These are phyloP conservation scores for Nannizzia gypsea DNA, from an alignment of 2,329 filamentous ascomycete species.

Conservation along the genomic window DNA sequence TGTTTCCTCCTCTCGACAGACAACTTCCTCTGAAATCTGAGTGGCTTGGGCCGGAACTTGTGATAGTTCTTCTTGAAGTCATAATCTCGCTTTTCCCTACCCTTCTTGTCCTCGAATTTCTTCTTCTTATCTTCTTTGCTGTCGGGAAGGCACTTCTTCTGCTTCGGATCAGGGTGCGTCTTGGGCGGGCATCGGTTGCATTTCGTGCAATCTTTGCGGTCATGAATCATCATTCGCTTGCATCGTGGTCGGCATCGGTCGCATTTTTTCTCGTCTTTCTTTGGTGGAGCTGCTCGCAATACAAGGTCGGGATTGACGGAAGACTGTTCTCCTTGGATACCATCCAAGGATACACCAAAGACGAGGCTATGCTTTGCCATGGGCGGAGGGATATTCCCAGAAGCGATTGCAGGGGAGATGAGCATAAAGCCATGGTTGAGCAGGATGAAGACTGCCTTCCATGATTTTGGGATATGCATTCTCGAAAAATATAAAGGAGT, in stretches of 20 bases:
- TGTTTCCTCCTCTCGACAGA: not conserved
- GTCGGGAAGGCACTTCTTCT: not conserved
- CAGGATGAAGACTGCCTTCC: not conserved
- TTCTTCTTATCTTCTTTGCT: not conserved
- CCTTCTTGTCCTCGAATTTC: not conserved
- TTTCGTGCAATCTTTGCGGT: not conserved
- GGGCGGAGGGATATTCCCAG: not conserved
- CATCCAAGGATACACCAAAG: not conserved
- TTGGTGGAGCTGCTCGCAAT: not conserved
- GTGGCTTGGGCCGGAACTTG: not conserved
- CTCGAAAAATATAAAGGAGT: not conserved
- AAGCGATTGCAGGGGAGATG: not conserved
- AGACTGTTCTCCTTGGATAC: not conserved
- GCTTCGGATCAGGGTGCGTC: not conserved
- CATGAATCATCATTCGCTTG: not conserved
- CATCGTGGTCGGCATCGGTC: not conserved
- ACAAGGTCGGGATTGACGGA: not conserved
- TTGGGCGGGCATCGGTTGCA: not conserved
- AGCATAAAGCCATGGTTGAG: not conserved
- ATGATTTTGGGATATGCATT: not conserved
- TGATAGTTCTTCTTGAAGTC: not conserved
- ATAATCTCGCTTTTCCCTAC: not conserved
- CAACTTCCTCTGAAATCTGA: not conserved
- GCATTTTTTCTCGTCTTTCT: not conserved
- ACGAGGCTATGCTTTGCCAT: not conserved